Base-by-base conservation (phyloP, 495 filamentous ascomycete species). In the Penicillium egyptiacum region DNA sequence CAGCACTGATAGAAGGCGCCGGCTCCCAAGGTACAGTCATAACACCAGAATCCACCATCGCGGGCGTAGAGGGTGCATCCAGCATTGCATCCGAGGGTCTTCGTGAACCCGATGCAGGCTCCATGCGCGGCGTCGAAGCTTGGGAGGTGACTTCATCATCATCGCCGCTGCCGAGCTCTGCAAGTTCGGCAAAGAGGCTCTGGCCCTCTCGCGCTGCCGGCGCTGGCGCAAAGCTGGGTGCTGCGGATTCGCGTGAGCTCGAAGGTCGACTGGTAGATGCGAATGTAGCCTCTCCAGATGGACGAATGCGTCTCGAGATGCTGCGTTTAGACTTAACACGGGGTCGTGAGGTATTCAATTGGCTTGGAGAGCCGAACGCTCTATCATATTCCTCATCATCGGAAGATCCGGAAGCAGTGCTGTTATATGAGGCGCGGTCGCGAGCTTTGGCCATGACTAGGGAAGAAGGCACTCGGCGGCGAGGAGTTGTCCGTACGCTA, bases 151-250 rank as follows among this genome's bases (percentile, higher is more conserved):
- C 54, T 55, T 88, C 88, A 43, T 78, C 78, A 41, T 80, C 75
- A 53, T 88, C 88, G 49, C 86, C 85, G 57, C 76, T 82, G 58
- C 84, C 82, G 11, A 96, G 73, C 53, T 91, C 87, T 19, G 85
- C 91, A 43, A 98, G 81, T 65, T 98, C 94, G 20, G 92, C 90
- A 69, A 91, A 96, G 55, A 98, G 74, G 66, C 88, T 97, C 74
- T 96, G 89, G 3, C 83, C 84, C 59, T 77, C 80, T 43, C 79
- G 75, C 19, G 81, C 75, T 20, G 77, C 76, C 12, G 85, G 82
- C 28, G 65, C 60, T 40, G 71, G 67, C 19, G 62, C 65, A 59
- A 74, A 77, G 64, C 70, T 77, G 47, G 71, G 59, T n/a, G 70
- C 71, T 7, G 71, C 70, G 30, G 86, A 85, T 54, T 85, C 76